Percentiles rank a stretch among this genome's conserved stretches.
Conservation (phyloP, 2,329 filamentous ascomycete genomes). For the Grosmannia serpens region DNA sequence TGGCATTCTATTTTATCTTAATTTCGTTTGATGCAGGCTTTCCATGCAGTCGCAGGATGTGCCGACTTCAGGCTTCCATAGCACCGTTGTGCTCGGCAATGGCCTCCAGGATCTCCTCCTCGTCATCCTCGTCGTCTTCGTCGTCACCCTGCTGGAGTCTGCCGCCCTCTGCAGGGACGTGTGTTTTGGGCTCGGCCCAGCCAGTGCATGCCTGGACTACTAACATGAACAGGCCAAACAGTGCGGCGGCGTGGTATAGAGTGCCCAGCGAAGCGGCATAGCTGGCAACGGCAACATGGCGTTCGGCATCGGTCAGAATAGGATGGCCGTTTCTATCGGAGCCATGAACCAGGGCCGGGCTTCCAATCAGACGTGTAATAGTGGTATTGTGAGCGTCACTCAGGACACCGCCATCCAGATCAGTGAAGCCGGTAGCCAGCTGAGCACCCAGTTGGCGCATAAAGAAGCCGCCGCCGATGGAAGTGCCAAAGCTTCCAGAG, state of each 20-base stretch:
- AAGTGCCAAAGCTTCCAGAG: slow-evolving; percentile 67
- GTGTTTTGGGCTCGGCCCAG: slow-evolving; percentile 28
- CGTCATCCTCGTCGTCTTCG: slow-evolving; percentile 24
- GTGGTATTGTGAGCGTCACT: slow-evolving; percentile 24
- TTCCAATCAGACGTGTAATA: slow-evolving; percentile 36
- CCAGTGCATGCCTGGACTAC: slow-evolving; percentile 38
- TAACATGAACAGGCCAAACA: slow-evolving; percentile 30
- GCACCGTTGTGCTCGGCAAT: slow-evolving; percentile 18
- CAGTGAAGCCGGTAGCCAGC: slow-evolving; percentile 45
- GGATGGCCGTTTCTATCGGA: slow-evolving; percentile 16
- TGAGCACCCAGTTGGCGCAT: slow-evolving; percentile 44
- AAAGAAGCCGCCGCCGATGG: slow-evolving; percentile 69
- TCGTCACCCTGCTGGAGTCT: slow-evolving; percentile 18
- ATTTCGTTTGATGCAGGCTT: neutral
- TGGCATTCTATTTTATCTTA: neutral
- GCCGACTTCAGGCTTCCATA: slow-evolving; percentile 18
- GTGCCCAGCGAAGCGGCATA: slow-evolving; percentile 34
- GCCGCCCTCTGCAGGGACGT: neutral
- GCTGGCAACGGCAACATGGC: slow-evolving; percentile 31
- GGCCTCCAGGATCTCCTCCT: slow-evolving; percentile 21
- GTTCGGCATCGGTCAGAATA: slow-evolving; percentile 27
- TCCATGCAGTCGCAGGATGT: neutral
- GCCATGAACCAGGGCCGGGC: slow-evolving; percentile 37
- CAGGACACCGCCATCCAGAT: slow-evolving; percentile 27
- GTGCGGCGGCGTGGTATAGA: slow-evolving; percentile 36